A percentile compares a stretch with the other conserved stretches of the same genome.
phyloP scores from a whole-genome alignment of 306 rosid genomes.

The Trifolium repens region DNA sequence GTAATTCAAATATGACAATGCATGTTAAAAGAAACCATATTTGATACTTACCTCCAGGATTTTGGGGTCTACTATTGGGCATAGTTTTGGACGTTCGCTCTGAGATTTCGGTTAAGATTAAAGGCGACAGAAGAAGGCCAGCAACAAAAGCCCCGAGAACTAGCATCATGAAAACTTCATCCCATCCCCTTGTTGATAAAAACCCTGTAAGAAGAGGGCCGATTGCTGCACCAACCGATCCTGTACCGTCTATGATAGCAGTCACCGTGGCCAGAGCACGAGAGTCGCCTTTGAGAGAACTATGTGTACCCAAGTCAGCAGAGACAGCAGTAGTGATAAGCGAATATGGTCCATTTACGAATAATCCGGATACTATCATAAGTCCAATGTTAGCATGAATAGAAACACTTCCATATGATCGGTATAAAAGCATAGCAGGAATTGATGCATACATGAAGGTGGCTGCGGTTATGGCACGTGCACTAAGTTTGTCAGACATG shows the following conservation, averaged over 20 bases:
- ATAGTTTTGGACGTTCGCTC: slow-evolving; percentile 55
- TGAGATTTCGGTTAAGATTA: slow-evolving; percentile 62
- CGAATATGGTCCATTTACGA: slow-evolving; percentile 85
- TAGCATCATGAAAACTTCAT: slow-evolving; percentile 71
- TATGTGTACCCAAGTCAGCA: slow-evolving; percentile 84
- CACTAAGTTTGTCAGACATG: slow-evolving; percentile 77
- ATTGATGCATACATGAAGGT: slow-evolving; percentile 80
- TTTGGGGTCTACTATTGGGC: slow-evolving; percentile 40
- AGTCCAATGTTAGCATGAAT: slow-evolving; percentile 60
- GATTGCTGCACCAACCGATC: slow-evolving; percentile 83
- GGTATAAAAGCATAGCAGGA: slow-evolving; percentile 68
- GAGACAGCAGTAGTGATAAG: slow-evolving; percentile 92
- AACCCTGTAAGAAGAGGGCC: slow-evolving; percentile 92
- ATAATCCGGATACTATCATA: slow-evolving; percentile 78
- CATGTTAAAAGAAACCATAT: background rate
- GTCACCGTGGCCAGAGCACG: slow-evolving; percentile 90
- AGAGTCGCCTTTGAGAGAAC: slow-evolving; percentile 75
- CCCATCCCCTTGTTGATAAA: slow-evolving; percentile 72
- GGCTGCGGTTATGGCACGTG: slow-evolving; percentile 81
- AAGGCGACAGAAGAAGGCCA: slow-evolving; percentile 67
- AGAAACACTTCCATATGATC: slow-evolving; percentile 62
- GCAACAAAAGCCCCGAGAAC: slow-evolving; percentile 70
- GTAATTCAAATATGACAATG: background rate
- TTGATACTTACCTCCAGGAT: slow-evolving; percentile 55
- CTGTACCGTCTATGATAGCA: slow-evolving; percentile 88